Conservation (phyloP, 2,329 filamentous ascomycete genomes). For the Raffaelea arxii region DNA sequence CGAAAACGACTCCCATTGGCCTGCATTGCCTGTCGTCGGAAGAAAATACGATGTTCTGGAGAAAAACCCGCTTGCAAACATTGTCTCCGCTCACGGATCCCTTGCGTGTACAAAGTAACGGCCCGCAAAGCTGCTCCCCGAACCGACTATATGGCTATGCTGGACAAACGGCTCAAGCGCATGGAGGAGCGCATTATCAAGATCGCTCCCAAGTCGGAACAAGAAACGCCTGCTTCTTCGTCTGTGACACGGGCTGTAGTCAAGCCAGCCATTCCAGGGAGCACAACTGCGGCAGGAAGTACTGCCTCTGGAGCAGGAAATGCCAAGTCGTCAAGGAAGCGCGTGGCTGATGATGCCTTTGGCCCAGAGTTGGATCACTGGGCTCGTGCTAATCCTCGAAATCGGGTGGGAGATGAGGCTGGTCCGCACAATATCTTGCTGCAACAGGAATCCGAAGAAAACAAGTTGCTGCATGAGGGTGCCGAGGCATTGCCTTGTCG, state of each 20-base stretch:
- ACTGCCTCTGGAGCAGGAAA: constrained; percentile 11
- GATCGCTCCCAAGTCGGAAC: constrained; percentile 78
- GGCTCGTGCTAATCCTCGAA: constrained; percentile 52
- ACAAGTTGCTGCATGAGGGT: constrained; percentile 70
- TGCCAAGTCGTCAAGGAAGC: constrained; percentile 63
- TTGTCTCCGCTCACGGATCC: constrained; percentile 82
- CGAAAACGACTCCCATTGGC: constrained; percentile 85
- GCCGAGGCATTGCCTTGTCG: constrained; percentile 70
- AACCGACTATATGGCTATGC: constrained; percentile 98
- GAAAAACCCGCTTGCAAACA: constrained; percentile 98
- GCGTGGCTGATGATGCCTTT: constrained; percentile 80
- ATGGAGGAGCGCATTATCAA: constrained; percentile 99
- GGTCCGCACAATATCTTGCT: constrained; percentile 29
- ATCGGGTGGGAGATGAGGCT: constrained; percentile 26
- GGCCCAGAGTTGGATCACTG: constrained; percentile 71
- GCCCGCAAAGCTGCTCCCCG: constrained; percentile 87
- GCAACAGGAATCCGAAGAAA: constrained; percentile 61
- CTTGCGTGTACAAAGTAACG: constrained; percentile 96
- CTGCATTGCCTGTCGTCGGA: constrained; percentile 89
- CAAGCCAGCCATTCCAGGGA: constrained; percentile 61
- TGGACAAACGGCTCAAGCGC: constrained; percentile 87
- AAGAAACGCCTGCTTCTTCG: constrained; percentile 47
- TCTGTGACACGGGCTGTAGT: constrained; percentile 69
- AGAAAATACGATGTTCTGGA: constrained; percentile 96
- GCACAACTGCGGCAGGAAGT: constrained; percentile 24